Conservation (phyloP, 495 filamentous ascomycete species). For the Aspergillus biplanus region DNA sequence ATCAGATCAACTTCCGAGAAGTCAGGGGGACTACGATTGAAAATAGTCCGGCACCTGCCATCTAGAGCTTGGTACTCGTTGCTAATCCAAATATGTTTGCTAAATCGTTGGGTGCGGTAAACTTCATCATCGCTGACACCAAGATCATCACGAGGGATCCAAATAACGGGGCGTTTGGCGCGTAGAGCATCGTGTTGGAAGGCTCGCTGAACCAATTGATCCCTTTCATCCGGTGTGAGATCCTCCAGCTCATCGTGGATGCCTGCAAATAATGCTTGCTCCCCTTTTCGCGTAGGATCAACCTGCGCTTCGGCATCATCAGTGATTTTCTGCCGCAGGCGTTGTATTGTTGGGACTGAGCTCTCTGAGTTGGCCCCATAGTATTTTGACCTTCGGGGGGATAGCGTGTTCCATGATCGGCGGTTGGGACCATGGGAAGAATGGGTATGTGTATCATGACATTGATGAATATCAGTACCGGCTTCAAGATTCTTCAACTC, state of each 20-base stretch:
- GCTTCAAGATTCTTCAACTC: slow-evolving; percentile 62
- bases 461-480: slow-evolving; percentile 22
- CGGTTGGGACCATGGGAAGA: slow-evolving; percentile 29
- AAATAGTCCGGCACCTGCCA: slow-evolving; percentile 82
- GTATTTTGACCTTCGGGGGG: slow-evolving; percentile 47
- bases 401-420: slow-evolving; percentile 45
- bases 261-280: slow-evolving; percentile 81
- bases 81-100: slow-evolving; percentile 87
- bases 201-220: slow-evolving; percentile 81
- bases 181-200: slow-evolving; percentile 91
- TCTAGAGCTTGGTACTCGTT: slow-evolving; percentile 90
- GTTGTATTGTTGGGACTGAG: slow-evolving; percentile 36
- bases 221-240: slow-evolving; percentile 86
- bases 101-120: slow-evolving; percentile 72
- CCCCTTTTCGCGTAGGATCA: slow-evolving; percentile 53
- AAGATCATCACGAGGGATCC: slow-evolving; percentile 92
- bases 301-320: slow-evolving; percentile 71
- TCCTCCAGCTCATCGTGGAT: slow-evolving; percentile 94
- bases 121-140: slow-evolving; percentile 94
- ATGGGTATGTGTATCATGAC: slow-evolving; percentile 19
- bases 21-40: slow-evolving; percentile 86
- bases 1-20: slow-evolving; percentile 91
- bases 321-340: slow-evolving; percentile 42
- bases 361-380: slow-evolving; percentile 39
- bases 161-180: slow-evolving; percentile 83